A percentile compares a stretch with the other conserved stretches of the same genome.
These are phyloP conservation scores for Nannizziopsis arthrosporioides DNA, from an alignment of 2,329 filamentous ascomycete species.

Conservation along the genomic window DNA sequence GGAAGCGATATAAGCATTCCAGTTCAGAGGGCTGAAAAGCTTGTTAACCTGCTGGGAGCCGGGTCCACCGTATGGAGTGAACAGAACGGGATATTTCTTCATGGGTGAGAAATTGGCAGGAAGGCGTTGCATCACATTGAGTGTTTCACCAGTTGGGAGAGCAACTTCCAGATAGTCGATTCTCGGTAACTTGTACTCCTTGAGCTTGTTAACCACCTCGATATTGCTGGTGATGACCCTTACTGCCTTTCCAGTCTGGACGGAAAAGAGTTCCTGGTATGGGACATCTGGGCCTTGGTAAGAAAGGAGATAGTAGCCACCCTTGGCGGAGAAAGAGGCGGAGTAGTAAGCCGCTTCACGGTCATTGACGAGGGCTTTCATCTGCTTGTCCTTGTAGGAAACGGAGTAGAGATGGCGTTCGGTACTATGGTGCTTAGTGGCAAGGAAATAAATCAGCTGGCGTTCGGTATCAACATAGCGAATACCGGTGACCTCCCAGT, in stretches of 20 bases:
- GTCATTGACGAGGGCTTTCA: slow-evolving; percentile 52
- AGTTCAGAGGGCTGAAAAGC: slow-evolving; percentile 44
- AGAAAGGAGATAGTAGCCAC: slow-evolving; percentile 53
- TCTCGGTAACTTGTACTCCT: slow-evolving; percentile 51
- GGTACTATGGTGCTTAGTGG: slow-evolving; percentile 54
- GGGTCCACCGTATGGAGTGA: slow-evolving; percentile 58
- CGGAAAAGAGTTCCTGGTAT: slow-evolving; percentile 54
- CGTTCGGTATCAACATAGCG: slow-evolving; percentile 48
- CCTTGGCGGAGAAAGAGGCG: slow-evolving; percentile 52
- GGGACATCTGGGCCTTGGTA: slow-evolving; percentile 57
- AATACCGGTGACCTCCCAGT: slow-evolving; percentile 54
- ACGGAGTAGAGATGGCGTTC: slow-evolving; percentile 58
- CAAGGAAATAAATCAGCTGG: slow-evolving; percentile 52
- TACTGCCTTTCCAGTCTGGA: slow-evolving; percentile 42
- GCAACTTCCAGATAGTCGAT: slow-evolving; percentile 52
- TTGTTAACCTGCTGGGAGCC: slow-evolving; percentile 52
- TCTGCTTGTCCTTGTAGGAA: slow-evolving; percentile 44
- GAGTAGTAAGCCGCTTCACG: slow-evolving; percentile 47
- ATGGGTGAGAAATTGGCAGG: slow-evolving; percentile 52
- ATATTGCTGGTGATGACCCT: slow-evolving; percentile 51
- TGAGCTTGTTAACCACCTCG: slow-evolving; percentile 43
- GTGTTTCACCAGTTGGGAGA: slow-evolving; percentile 48
- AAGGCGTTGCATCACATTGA: slow-evolving; percentile 55
- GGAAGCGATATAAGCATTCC: slow-evolving; percentile 53
- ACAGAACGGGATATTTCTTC: slow-evolving; percentile 55